Base-by-base conservation (phyloP, 2,329 filamentous ascomycete genomes). In the Coniochaeta ligniaria region DNA sequence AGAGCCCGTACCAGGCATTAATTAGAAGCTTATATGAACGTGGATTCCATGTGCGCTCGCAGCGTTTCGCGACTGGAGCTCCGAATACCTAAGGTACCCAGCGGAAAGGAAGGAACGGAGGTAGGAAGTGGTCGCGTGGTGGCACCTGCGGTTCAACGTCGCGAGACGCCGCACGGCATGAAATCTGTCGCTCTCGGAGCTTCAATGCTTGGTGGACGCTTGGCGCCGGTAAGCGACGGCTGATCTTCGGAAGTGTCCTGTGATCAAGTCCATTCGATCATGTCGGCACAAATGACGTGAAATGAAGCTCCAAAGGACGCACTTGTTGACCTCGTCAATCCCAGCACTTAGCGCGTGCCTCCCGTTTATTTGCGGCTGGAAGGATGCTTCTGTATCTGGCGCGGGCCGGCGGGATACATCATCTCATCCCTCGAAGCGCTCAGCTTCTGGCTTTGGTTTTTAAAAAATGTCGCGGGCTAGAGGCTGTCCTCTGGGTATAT, bases 111-210 rank as follows among this genome's bases (percentile, higher is more conserved):
- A 45, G 22, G 20, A 7, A 22, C 41, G 41, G 12, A 3, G 11
- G 20, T 6, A 26, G 16, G 12, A 26, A 50, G 45, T 50, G 45
- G 22, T 28, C 47, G 6, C 20, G 43, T 52, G 22, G 43, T 52
- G 22, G 22, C 20, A 31, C 54, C 54, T 57, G 54, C 54, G 54
- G 54, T 36, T 55, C 52, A 55, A 55, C 52, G 31, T 31, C 26
- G 31, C 26, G 26, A 55, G 52, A 55, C 26, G 52, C 54, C 54
- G 54, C 54, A 57, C 35, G 54, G 54, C n/a, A 57, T 26, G 54
- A 38, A 12, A 57, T 38, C 54, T 16, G 17, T 35, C 31, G 54
- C 20, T 57, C 24, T 35, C 35, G 54, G 31, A 57, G 54, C 31
- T n/a, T n/a, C 14, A 26, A 9, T 11, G 54, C 31, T 22, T 57